phyloP scores from a whole-genome alignment of 192 early-diverging fungal species.

The Coemansia sp. region DNA sequence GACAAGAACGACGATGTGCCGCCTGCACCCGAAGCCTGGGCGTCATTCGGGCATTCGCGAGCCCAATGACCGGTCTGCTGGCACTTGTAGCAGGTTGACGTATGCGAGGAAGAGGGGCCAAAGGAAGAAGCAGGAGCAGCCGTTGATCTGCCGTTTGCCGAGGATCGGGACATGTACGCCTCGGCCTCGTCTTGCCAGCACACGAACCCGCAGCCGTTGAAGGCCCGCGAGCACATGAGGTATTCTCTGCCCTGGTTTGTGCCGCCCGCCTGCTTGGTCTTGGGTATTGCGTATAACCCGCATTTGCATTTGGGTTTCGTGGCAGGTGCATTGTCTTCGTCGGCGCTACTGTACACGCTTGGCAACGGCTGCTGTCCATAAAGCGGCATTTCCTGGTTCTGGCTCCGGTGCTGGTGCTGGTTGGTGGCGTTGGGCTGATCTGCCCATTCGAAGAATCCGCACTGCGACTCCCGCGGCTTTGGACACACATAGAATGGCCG shows the following conservation, averaged over 20 bases:
- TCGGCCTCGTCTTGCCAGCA: conserved; percentile 41
- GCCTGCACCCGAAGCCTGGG: not conserved
- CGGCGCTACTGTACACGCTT: not conserved
- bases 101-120: too few species aligned
- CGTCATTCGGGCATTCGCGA: conserved; percentile 29
- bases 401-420: conserved; percentile 6
- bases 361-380: conserved; percentile 5
- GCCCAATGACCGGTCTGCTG: conserved; percentile 44
- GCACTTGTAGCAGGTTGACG: conserved; percentile 41
- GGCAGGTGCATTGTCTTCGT: not conserved
- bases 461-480: conserved; percentile 34
- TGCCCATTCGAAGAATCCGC: conserved; percentile 63
- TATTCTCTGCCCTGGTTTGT: conserved; percentile 58
- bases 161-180: conserved; percentile 13
- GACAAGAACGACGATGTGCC: not conserved
- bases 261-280: conserved; percentile 12
- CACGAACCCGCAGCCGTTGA: conserved; percentile 38
- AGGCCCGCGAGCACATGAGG: conserved; percentile 50
- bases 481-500: conserved; percentile 57
- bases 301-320: conserved; percentile 56
- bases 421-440: conserved; percentile 36
- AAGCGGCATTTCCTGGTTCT: not conserved
- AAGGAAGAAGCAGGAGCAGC: not conserved
- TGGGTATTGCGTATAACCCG: conserved; percentile 39
- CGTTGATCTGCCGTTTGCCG: not conserved